These are phyloP conservation scores for Magnusiomyces tetraspermus DNA, from an alignment of 1,139 yeast species.

Conservation along the genomic window DNA sequence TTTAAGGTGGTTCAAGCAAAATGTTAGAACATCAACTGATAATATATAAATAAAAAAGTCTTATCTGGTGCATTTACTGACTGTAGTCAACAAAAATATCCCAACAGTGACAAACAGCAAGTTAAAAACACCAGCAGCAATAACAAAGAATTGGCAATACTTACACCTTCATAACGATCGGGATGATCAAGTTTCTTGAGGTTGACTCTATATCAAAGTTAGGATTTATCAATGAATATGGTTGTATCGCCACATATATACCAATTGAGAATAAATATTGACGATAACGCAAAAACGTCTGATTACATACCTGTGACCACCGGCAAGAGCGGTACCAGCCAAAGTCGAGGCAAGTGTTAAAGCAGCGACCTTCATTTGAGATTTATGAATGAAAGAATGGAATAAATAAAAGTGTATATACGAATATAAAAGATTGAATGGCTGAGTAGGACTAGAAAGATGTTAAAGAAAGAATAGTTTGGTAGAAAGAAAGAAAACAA, in stretches of 20 bases:
- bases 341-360: slow-evolving; percentile 45
- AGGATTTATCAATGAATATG: neutral
- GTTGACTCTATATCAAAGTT: slow-evolving; percentile 2
- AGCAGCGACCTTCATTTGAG: slow-evolving; percentile 21
- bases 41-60: too few species aligned
- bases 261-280: too few species aligned
- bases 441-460: neutral
- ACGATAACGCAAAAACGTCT: too few species aligned
- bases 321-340: slow-evolving; percentile 42
- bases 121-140: neutral
- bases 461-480: neutral
- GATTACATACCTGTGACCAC: slow-evolving; percentile 29
- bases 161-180: slow-evolving; percentile 5
- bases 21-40: neutral
- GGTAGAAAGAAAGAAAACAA: too few species aligned
- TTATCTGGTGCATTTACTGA: too few species aligned
- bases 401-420: neutral
- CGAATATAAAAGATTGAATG: neutral
- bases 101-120: too few species aligned
- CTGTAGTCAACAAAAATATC: too few species aligned
- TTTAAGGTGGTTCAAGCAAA: neutral
- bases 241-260: neutral
- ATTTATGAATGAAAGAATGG: neutral
- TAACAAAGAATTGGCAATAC: neutral
- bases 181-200: slow-evolving; percentile 1